A percentile compares a stretch with the other conserved stretches of the same genome.
phyloP scores from a whole-genome alignment of 805 yeast genomes.

The Nakazawaea populi region DNA sequence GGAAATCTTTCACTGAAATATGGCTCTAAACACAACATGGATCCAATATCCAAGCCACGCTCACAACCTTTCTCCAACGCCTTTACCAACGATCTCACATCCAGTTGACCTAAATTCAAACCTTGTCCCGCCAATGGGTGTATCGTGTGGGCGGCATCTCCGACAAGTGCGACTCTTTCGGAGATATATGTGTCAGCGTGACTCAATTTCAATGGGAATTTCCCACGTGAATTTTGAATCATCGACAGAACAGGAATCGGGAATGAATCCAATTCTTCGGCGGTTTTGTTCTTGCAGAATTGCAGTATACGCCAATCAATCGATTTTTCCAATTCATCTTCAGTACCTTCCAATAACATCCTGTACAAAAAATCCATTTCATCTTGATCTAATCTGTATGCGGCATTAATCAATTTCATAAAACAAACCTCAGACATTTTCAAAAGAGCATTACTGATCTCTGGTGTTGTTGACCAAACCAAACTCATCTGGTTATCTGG shows the following conservation, averaged over 20 bases:
- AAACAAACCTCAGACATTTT: conserved; percentile 58
- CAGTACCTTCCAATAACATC: conserved; percentile 17
- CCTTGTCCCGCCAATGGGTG: conserved; percentile 99
- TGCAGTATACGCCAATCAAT: conserved; percentile 62
- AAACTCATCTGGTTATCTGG: conserved; percentile 84
- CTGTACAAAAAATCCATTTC: conserved; percentile 71
- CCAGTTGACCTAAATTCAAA: conserved; percentile 94
- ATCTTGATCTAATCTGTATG: conserved; percentile 67
- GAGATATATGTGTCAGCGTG: conserved; percentile 88
- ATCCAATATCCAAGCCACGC: conserved; percentile 87
- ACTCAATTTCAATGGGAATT: conserved; percentile 81
- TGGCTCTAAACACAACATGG: conserved; percentile 73
- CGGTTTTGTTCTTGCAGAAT: conserved; percentile 24
- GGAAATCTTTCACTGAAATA: conserved; percentile 83
- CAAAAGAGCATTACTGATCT: conserved; percentile 57
- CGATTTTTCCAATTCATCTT: conserved; percentile 53
- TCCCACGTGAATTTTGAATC: conserved; percentile 63
- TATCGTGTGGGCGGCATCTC: conserved; percentile 97
- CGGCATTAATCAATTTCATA: conserved; percentile 75
- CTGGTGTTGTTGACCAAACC: conserved; percentile 90
- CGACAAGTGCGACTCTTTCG: conserved; percentile 86
- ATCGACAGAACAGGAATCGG: conserved; percentile 66
- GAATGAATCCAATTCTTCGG: conserved; percentile 44
- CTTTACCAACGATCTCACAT: conserved; percentile 63
- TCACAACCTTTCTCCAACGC: conserved; percentile 66